Base-by-base conservation (phyloP, 2,329 filamentous ascomycete genomes). In the Aspergillus candidus region DNA sequence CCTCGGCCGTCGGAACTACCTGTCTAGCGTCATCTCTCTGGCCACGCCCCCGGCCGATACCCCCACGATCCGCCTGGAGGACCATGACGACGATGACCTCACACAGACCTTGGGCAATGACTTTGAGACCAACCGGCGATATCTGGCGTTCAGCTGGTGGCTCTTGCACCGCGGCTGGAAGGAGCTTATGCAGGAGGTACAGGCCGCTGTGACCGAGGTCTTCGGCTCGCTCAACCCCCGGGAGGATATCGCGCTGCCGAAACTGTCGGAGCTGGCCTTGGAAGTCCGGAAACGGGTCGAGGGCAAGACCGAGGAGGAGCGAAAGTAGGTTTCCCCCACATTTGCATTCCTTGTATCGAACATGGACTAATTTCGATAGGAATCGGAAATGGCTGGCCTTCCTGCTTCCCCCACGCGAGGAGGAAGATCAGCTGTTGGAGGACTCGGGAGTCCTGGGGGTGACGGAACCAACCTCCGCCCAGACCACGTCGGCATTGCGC, bases 131-230 rank as follows among this genome's bases (percentile, higher is more conserved):
- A 98, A 98, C 68, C 79, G 90, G 56, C 86, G 87, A 60, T 98
- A 97, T 62, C 75, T 98, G 38, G 94, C 90, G 33, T 94, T 97
- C 65, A 95, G 88, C 69, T 98, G 93, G 93, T 98, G 91, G 90
- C 72, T 98, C 37, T 75, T 98, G 38, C 91, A 98, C 68, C 81
- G 82, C 53, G 93, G 93, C 35, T 97, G 89, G 83, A 80, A 82
- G 53, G 81, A 89, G 46, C 72, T 97, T 44, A 84, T 89, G 77
- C 75, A 81, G 44, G 85, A 83, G 51, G 90, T 98, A 38, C 83
- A 89, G 61, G 72, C 74, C n/a, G 89, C 89, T 4, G 93, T 98
- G 17, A 84, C 84, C 56, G 85, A 94, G 41, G 86, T 91, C 17
- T 97, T 96, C 66, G 88, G 88, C n/a, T 76, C 80, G 49, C 73